Conservation (phyloP, 2,329 filamentous ascomycete genomes). For the Ophiocordyceps unilateralis region DNA sequence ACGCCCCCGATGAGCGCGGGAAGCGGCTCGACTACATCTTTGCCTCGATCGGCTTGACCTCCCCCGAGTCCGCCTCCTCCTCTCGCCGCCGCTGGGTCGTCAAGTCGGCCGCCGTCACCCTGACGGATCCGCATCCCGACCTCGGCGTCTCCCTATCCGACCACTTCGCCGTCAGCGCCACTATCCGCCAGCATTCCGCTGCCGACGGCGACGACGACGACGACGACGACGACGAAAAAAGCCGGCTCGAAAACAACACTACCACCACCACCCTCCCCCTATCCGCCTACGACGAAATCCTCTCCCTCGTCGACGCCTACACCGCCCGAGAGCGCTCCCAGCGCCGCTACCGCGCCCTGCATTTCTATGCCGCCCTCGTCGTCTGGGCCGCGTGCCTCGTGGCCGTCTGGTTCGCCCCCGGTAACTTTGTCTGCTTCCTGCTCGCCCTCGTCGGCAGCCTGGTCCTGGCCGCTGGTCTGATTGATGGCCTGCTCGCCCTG, state of each 20-base stretch:
- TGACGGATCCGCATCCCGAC: constrained; percentile 65
- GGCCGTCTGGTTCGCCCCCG: constrained; percentile 72
- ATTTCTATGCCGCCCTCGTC: constrained; percentile 53
- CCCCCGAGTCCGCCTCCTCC: no score
- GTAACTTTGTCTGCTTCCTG: constrained; percentile 62
- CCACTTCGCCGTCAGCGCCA: constrained; percentile 82
- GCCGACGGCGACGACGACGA: constrained; percentile 5
- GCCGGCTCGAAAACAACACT: no score
- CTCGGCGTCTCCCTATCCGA: constrained; percentile 80
- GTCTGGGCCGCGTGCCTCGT: constrained; percentile 60
- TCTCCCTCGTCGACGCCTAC: constrained; percentile 54
- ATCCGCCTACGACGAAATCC: constrained; percentile 43
- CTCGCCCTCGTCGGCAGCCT: constrained; percentile 68
- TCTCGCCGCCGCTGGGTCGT: no score
- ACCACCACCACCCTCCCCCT: constrained; percentile 6
- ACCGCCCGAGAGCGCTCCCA: constrained; percentile 53
- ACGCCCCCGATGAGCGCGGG: constrained; percentile 53
- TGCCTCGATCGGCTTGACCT: constrained; percentile 36
- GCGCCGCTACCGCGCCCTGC: constrained; percentile 49
- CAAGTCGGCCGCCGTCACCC: constrained; percentile 52
- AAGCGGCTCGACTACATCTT: constrained; percentile 94
- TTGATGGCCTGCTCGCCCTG: constrained; percentile 74
- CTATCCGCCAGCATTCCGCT: constrained; percentile 35
- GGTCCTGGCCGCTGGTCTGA: constrained; percentile 53
- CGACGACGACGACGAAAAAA: constrained; percentile 7